Conservation (phyloP, 2,329 filamentous ascomycete genomes). For the Penicillium sclerotigenum region DNA sequence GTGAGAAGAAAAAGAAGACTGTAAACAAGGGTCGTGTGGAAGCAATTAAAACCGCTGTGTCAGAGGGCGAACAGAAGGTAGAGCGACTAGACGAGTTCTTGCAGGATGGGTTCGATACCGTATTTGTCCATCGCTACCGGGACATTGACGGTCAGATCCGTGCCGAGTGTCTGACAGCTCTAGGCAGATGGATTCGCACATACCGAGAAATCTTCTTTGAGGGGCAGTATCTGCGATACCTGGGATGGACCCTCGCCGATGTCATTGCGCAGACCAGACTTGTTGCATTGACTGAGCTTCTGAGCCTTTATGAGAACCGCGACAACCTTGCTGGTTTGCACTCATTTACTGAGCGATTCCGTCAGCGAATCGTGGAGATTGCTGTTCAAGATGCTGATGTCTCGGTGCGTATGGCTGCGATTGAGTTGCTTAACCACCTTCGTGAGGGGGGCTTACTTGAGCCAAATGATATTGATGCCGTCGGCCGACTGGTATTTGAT, state of each 20-base stretch:
- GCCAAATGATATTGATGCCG: slow-evolving; percentile 82
- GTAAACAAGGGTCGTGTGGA: slow-evolving; percentile 76
- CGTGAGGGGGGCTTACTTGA: slow-evolving; percentile 83
- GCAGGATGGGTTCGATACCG: slow-evolving; percentile 82
- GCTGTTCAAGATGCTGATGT: slow-evolving; percentile 80
- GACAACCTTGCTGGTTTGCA: slow-evolving; percentile 73
- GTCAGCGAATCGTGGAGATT: slow-evolving; percentile 85
- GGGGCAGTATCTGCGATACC: slow-evolving; percentile 82
- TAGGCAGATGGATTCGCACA: slow-evolving; percentile 83
- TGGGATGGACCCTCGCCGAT: slow-evolving; percentile 95
- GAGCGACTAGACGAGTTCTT: slow-evolving; percentile 69
- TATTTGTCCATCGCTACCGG: slow-evolving; percentile 93
- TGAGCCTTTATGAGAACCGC: slow-evolving; percentile 73
- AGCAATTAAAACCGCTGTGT: slow-evolving; percentile 68
- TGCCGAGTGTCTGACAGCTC: slow-evolving; percentile 78
- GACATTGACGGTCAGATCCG: slow-evolving; percentile 89
- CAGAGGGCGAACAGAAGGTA: slow-evolving; percentile 66
- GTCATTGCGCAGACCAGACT: slow-evolving; percentile 67
- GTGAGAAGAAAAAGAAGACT: slow-evolving; percentile 66
- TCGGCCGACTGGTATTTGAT: slow-evolving; percentile 87
- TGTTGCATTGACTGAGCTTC: slow-evolving; percentile 83
- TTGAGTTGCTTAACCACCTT: slow-evolving; percentile 77
- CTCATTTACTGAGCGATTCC: slow-evolving; percentile 90
- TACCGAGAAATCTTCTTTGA: slow-evolving; percentile 88
- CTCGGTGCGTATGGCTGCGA: slow-evolving; percentile 72